A percentile compares a stretch with the other conserved stretches of the same genome.
Conservation (phyloP, 495 filamentous ascomycete genomes). For the Terfezia boudieri region DNA sequence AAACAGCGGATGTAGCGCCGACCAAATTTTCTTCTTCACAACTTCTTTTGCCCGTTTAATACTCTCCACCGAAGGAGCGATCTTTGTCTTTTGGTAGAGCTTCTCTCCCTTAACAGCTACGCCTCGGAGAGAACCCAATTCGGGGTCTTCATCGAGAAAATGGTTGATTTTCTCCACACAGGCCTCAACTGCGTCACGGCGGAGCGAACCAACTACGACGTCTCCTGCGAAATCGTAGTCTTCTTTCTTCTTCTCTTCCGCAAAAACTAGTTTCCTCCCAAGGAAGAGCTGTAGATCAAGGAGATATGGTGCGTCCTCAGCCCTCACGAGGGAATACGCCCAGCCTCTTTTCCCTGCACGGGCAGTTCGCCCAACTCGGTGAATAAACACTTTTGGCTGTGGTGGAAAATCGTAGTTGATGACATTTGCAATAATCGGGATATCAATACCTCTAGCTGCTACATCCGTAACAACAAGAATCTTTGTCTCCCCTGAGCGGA, state of each 20-base stretch:
- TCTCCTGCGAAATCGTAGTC: constrained; percentile 53
- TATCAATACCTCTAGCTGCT: constrained; percentile 92
- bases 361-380: constrained; percentile 86
- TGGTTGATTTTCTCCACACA: constrained; percentile 60
- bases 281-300: constrained; percentile 92
- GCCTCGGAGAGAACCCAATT: constrained; percentile 42
- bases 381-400: constrained; percentile 89
- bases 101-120: constrained; percentile 81
- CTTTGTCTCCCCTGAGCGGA: constrained; percentile 60
- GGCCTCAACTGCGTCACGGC: constrained; percentile 45
- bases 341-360: constrained; percentile 79
- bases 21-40: constrained; percentile 42
- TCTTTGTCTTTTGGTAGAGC: constrained; percentile 71
- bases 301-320: constrained; percentile 70
- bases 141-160: constrained; percentile 46
- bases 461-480: constrained; percentile 96
- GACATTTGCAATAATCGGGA: constrained; percentile 83
- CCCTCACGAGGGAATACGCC: constrained; percentile 77
- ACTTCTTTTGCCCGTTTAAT: constrained; percentile 65
- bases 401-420: constrained; percentile 98
- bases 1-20: constrained; percentile 53
- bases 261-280: constrained; percentile 52
- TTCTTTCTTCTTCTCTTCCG: constrained; percentile 26
- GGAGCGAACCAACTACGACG: constrained; percentile 51
- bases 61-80: constrained; percentile 67